Percentiles rank a stretch among this genome's conserved stretches.
Evolutionary conservation across 2,329 filamentous ascomycete genomes (phyloP).

Genomic region (Drechslerella coelobrocha): DNA sequence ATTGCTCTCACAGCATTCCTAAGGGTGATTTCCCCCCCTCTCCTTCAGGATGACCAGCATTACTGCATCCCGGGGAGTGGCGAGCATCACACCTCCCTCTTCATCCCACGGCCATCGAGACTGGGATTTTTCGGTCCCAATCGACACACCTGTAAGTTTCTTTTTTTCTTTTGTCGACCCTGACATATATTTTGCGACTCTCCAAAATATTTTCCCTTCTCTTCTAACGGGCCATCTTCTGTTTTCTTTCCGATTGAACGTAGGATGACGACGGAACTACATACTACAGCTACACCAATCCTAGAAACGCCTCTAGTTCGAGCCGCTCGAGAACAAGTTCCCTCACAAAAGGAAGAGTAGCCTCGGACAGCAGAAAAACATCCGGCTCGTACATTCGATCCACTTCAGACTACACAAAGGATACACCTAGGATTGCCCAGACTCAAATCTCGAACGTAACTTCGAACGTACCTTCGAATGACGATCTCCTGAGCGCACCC

Average conservation of each 20-base stretch:
- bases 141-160: constrained; percentile 48
- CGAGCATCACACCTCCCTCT: constrained; percentile 54
- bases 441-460: neutral
- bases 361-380: constrained; percentile 21
- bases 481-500: constrained; percentile 31
- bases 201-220: neutral
- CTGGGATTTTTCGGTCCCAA: constrained; percentile 54
- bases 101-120: constrained; percentile 54
- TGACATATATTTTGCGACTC: neutral
- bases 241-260: neutral
- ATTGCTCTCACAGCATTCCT: neutral
- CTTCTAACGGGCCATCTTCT: constrained; percentile 18
- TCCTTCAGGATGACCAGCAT: constrained; percentile 34
- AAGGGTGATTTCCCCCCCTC: constrained; percentile 1
- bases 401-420: constrained; percentile 38
- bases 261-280: constrained; percentile 47
- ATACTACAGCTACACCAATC: constrained; percentile 44
- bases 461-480: constrained; percentile 13
- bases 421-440: constrained; percentile 31
- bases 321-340: constrained; percentile 42
- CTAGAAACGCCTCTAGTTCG: constrained; percentile 19
- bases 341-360: constrained; percentile 27
- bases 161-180: neutral
- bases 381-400: constrained; percentile 33
- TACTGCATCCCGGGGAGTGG: constrained; percentile 42